Conservation (phyloP, 129 eudicot genomes). For the Lactuca saligna region DNA sequence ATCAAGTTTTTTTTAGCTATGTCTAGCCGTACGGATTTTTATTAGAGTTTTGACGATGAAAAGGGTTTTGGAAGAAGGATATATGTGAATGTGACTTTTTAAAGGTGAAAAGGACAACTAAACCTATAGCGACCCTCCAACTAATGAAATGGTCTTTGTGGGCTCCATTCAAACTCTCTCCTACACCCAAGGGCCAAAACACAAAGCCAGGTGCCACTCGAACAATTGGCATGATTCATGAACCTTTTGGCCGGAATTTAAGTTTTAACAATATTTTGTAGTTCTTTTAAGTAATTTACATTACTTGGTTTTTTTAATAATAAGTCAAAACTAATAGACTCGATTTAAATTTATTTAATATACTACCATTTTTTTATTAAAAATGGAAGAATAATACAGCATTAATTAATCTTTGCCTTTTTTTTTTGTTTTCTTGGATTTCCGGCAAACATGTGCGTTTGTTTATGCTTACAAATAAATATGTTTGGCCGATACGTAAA, state of each 20-base stretch:
- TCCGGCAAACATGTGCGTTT: background rate
- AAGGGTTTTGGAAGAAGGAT: background rate
- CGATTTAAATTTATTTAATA: background rate
- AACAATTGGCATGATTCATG: conserved; percentile 10
- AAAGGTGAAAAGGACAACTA: conserved; percentile 29
- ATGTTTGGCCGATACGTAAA: background rate
- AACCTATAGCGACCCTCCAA: conserved; percentile 33
- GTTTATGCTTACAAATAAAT: background rate
- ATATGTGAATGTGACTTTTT: conserved; percentile 10
- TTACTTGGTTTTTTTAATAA: background rate
- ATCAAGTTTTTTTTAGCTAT: background rate
- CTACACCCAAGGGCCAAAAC: conserved; percentile 32
- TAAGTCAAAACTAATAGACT: background rate
- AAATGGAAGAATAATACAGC: background rate
- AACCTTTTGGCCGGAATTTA: conserved; percentile 9
- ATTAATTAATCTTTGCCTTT: background rate
- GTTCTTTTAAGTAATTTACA: background rate
- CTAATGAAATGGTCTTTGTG: conserved; percentile 32
- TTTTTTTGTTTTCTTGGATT: background rate
- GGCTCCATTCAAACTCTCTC: conserved; percentile 39
- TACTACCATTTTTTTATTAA: background rate
- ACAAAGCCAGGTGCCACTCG: background rate
- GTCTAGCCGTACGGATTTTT: background rate
- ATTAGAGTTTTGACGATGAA: background rate
- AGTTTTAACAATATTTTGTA: background rate